Evolutionary conservation across 495 filamentous ascomycete species (phyloP), one percentile per base, ranked within the genome.

Genomic region (Barbatosphaeria neglecta): DNA sequence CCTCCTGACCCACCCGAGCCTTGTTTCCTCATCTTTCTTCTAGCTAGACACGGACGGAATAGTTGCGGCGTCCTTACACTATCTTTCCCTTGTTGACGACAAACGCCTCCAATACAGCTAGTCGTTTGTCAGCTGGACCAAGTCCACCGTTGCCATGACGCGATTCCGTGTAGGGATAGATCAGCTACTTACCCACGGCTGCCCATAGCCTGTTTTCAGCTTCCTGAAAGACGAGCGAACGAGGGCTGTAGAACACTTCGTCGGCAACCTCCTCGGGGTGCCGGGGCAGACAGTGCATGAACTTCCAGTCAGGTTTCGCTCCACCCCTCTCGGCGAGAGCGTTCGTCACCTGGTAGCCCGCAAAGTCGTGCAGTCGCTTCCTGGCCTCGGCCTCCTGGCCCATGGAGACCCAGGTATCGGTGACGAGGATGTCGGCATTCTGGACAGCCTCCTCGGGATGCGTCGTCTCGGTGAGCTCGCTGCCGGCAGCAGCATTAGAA

Each of bases 261-360:
- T 98, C 90, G 45, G 77, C 80, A 8, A 97, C 92, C 67, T 98
- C 92, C 66, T 98, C 90, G 0, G 74, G 78, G 54, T 98, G 89
- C 43, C 92, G 76, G n/a, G 92, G 92, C 43, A 98, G 64, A 60
- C 92, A 98, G 73, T 98, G 92, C 92, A 98, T 96, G 58, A 97
- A 98, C 66, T 86, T 88, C 92, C 92, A 98, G 48, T 74, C 72
- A 25, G 83, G 73, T 60, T 93, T 93, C 11, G 92, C 92, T 24
- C 87, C 87, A 35, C 90, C 92, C 38, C 80, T 74, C 66, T 82
- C 72, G 2, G 87, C 92, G 28, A 98, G 66, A 41, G 86, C 83
- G 11, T 77, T 66, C 3, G 88, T 94, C 52, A 98, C 82, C 61
- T 95, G 90, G 64, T 87, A 98, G 25, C 90, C 89, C 23, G 75